Evolutionary conservation across 2,329 filamentous ascomycete genomes (phyloP).

Genomic region (Emmonsia crescens): DNA sequence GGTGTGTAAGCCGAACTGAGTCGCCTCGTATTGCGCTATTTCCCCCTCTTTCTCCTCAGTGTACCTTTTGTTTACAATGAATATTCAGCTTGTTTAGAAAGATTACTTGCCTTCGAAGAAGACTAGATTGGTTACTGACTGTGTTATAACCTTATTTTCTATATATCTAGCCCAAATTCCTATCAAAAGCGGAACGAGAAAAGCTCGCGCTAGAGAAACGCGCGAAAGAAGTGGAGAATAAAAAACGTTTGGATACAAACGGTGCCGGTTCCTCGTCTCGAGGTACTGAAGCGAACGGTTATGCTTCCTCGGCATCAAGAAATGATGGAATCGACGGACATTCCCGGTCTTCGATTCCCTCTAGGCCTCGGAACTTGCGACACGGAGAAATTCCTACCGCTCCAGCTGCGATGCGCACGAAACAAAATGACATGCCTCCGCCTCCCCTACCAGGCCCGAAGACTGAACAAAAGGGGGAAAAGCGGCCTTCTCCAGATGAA

Average conservation of each 20-base stretch:
- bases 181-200: slow-evolving; percentile 74
- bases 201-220: slow-evolving; percentile 67
- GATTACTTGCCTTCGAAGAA: slow-evolving; percentile 6
- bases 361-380: slow-evolving; percentile 61
- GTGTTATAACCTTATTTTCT: slow-evolving; percentile 8
- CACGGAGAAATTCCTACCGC: slow-evolving; percentile 39
- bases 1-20: slow-evolving; percentile 28
- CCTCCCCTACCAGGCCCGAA: slow-evolving; percentile 35
- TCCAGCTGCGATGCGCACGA: slow-evolving; percentile 39
- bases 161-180: slow-evolving; percentile 57
- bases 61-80: slow-evolving; percentile 10
- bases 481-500: slow-evolving; percentile 40
- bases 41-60: background rate
- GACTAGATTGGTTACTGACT: slow-evolving; percentile 3
- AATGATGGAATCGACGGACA: slow-evolving; percentile 19
- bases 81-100: slow-evolving; percentile 3
- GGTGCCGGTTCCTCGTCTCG: slow-evolving; percentile 13
- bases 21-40: background rate
- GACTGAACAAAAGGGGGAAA: slow-evolving; percentile 32
- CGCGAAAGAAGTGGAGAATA: slow-evolving; percentile 58
- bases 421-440: slow-evolving; percentile 42
- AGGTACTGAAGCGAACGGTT: slow-evolving; percentile 7
- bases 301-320: slow-evolving; percentile 2
- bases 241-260: slow-evolving; percentile 38
- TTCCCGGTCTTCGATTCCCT: slow-evolving; percentile 44